A percentile compares a stretch with the other conserved stretches of the same genome.
Conservation (phyloP, 2,329 filamentous ascomycete genomes). For the Colletotrichum kahawae region DNA sequence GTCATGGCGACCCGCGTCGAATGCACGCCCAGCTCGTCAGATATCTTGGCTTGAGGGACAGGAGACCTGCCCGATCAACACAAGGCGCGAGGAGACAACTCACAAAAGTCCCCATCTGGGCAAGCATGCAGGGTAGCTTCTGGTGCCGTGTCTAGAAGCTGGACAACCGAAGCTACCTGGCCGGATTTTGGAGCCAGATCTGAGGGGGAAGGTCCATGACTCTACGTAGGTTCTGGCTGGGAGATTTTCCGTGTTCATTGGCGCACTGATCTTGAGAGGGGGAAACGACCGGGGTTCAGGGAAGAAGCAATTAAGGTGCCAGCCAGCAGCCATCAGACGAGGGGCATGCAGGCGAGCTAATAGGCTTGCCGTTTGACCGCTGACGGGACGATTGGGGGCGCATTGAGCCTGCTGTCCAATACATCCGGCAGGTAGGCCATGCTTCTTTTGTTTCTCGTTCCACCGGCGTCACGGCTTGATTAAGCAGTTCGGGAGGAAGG, state of each 20-base stretch:
- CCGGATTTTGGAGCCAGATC: neutral
- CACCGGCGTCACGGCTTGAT: slow-evolving; percentile 8
- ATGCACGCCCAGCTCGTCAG: neutral
- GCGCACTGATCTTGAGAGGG: neutral
- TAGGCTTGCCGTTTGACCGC: neutral
- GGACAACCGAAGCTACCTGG: neutral
- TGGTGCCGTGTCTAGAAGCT: neutral
- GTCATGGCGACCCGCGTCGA: slow-evolving; percentile 1
- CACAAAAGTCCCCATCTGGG: slow-evolving; percentile 5
- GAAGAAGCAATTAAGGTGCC: neutral
- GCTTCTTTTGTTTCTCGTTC: neutral
- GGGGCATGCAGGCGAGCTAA: neutral
- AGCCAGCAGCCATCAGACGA: slow-evolving; percentile 6
- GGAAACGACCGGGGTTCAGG: neutral
- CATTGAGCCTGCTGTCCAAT: neutral
- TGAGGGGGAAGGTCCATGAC: neutral
- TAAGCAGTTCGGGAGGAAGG: neutral
- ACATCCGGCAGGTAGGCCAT: neutral
- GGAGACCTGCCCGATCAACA: slow-evolving; percentile 15
- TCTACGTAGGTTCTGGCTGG: neutral
- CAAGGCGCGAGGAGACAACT: neutral
- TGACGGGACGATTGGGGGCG: neutral
- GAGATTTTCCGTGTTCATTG: neutral
- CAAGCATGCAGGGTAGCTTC: neutral
- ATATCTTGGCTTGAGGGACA: neutral